Conservation (phyloP, 768 basidiomycete genomes). For the Inosperma sp. region DNA sequence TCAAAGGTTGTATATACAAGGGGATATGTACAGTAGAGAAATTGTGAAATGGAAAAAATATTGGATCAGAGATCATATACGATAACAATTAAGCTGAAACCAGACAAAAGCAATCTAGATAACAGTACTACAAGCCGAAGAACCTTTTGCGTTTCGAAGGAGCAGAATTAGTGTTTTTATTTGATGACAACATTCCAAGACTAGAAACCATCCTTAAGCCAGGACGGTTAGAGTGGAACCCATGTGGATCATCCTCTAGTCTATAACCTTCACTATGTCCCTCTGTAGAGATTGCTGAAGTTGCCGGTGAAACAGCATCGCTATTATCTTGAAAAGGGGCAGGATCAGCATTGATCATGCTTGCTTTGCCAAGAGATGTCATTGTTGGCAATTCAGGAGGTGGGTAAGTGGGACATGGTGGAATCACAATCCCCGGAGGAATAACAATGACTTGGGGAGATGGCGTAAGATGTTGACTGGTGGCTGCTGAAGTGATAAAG, state of each 20-base stretch:
- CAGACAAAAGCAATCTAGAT: too few species aligned
- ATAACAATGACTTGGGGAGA: background rate
- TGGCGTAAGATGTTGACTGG: background rate
- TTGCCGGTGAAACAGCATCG: background rate
- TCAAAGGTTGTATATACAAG: too few species aligned
- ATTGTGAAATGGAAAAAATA: too few species aligned
- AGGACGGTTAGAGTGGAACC: background rate
- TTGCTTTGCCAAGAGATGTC: too few species aligned
- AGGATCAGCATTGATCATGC: too few species aligned
- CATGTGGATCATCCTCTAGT: background rate
- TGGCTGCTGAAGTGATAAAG: background rate
- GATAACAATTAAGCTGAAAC: too few species aligned
- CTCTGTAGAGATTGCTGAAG: conserved; percentile 1
- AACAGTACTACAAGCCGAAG: too few species aligned
- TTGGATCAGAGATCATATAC: too few species aligned
- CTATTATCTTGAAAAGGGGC: background rate
- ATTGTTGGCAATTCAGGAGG: background rate
- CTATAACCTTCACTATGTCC: background rate
- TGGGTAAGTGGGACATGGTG: background rate
- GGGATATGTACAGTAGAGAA: too few species aligned
- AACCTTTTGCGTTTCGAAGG: background rate
- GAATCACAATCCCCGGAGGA: background rate
- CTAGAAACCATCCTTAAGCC: conserved; percentile 8
- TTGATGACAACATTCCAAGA: conserved; percentile 4
- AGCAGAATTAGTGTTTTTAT: background rate